phyloP scores from a whole-genome alignment of 208 protist species.

The Phytomonas serpens region DNA sequence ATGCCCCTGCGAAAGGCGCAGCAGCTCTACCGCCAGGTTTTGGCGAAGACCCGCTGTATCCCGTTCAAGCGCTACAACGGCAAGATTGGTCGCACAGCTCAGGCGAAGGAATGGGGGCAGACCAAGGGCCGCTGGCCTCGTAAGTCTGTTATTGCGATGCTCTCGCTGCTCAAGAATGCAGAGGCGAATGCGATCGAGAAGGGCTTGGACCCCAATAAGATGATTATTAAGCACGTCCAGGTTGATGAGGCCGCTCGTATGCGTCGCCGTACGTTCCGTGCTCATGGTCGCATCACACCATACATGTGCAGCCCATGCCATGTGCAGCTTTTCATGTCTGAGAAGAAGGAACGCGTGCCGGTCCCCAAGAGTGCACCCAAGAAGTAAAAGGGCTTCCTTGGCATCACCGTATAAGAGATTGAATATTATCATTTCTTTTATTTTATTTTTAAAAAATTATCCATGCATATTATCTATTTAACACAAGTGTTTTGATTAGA shows the following conservation, averaged over 20 bases:
- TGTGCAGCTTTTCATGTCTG: constrained; percentile 85
- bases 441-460: constrained; percentile 12
- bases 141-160: constrained; percentile 90
- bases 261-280: constrained; percentile 93
- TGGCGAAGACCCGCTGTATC: constrained; percentile 92
- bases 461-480: not conserved
- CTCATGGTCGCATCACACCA: constrained; percentile 92
- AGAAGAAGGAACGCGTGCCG: constrained; percentile 78
- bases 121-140: constrained; percentile 92
- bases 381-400: constrained; percentile 37
- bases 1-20: constrained; percentile 90
- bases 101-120: constrained; percentile 90
- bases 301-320: constrained; percentile 92
- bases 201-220: constrained; percentile 86
- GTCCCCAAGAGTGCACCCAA: constrained; percentile 73
- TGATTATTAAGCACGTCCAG: constrained; percentile 91
- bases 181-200: constrained; percentile 89
- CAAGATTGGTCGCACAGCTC: constrained; percentile 87
- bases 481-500: not conserved
- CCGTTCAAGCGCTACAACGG: constrained; percentile 93
- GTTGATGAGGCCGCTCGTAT: constrained; percentile 87
- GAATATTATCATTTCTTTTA: constrained; percentile 9
- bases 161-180: constrained; percentile 91
- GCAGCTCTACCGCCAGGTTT: constrained; percentile 90
- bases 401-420: constrained; percentile 5